These are phyloP conservation scores for Omphalotus olearius DNA, from an alignment of 1,284 basidiomycete genomes.

Conservation along the genomic window DNA sequence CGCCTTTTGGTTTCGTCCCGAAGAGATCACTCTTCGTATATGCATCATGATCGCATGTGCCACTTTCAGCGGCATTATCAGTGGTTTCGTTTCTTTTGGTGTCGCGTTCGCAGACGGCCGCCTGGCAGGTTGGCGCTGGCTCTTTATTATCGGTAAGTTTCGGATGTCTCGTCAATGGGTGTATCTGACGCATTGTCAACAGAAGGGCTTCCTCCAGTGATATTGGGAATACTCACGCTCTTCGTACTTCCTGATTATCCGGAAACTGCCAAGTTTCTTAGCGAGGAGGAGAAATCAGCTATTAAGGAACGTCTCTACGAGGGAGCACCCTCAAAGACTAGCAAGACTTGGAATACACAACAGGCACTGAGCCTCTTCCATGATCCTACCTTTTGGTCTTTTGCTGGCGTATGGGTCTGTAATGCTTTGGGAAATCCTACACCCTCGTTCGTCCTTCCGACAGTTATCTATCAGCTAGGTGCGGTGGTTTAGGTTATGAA, in stretches of 20 bases:
- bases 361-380: conserved; percentile 11
- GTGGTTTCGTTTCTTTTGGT: conserved; percentile 18
- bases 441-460: conserved; percentile 17
- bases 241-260: conserved; percentile 17
- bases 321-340: conserved; percentile 13
- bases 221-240: conserved; percentile 16
- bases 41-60: conserved; percentile 6
- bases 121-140: conserved; percentile 18
- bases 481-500: not conserved
- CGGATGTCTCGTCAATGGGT: not conserved
- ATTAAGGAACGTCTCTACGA: conserved; percentile 15
- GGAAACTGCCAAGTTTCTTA: conserved; percentile 15
- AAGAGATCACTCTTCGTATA: conserved; percentile 16
- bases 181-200: not conserved
- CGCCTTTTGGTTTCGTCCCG: conserved; percentile 19
- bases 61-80: conserved; percentile 15
- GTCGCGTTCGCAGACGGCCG: conserved; percentile 17
- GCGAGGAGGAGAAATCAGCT: conserved; percentile 11
- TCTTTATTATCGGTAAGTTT: conserved; percentile 15
- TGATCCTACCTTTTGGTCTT: conserved; percentile 18
- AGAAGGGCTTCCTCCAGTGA: conserved; percentile 18
- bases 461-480: conserved; percentile 19
- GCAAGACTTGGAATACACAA: conserved; percentile 13
- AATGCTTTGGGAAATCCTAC: conserved; percentile 16
- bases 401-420: conserved; percentile 17